Evolutionary conservation across 805 yeast species (phyloP).

Genomic region (Sugiyamaella valdiviana): DNA sequence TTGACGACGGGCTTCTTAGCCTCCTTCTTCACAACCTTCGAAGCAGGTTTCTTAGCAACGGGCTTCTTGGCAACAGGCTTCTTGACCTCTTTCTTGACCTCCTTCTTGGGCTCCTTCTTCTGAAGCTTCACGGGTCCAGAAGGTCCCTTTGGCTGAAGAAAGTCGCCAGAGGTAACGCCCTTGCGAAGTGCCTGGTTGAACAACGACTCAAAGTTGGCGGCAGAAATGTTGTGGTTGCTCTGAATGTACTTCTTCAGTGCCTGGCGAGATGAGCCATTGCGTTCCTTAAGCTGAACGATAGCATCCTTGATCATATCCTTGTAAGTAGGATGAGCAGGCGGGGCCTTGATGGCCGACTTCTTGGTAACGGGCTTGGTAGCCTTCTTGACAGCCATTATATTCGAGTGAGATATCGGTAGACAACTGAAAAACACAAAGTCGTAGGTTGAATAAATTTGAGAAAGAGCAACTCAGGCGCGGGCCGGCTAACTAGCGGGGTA

Average conservation of each 20-base stretch:
- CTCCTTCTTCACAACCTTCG: constrained; percentile 23
- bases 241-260: constrained; percentile 79
- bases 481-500: not conserved
- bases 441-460: not conserved
- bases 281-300: constrained; percentile 61
- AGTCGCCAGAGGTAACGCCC: constrained; percentile 73
- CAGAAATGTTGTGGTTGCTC: constrained; percentile 51
- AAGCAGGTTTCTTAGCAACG: constrained; percentile 20
- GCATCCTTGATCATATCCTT: constrained; percentile 61
- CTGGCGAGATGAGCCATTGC: constrained; percentile 76
- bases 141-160: constrained; percentile 82
- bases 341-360: constrained; percentile 24
- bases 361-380: constrained; percentile 22
- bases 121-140: constrained; percentile 75
- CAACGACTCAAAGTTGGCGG: constrained; percentile 64
- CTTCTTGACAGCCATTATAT: constrained; percentile 8
- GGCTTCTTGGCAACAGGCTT: constrained; percentile 21
- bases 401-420: not conserved
- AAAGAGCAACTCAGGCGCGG: not conserved
- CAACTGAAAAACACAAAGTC: not conserved
- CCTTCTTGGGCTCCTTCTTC: constrained; percentile 39
- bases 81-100: constrained; percentile 27
- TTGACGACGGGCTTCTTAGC: constrained; percentile 24
- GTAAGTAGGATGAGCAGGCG: constrained; percentile 32
- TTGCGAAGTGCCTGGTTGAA: constrained; percentile 72